Evolutionary conservation across 2,329 filamentous ascomycete species (phyloP).

Genomic region (Cercospora nicotianae): DNA sequence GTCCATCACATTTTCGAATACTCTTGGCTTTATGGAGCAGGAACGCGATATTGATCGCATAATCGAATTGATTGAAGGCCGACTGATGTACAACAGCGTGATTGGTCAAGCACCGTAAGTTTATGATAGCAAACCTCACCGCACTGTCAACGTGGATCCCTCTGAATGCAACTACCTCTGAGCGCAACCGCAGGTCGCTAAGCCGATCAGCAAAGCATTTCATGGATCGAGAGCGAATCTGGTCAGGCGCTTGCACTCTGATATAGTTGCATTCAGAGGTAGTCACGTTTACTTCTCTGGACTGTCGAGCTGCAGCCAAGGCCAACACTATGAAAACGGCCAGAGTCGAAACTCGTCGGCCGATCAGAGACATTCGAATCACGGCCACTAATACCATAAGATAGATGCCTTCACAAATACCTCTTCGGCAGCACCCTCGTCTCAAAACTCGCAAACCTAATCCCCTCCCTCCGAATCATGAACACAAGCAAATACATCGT

Average conservation of each 20-base stretch:
- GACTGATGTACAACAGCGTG: slow-evolving; percentile 29
- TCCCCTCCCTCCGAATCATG: slow-evolving; percentile 22
- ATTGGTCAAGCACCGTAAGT: slow-evolving; percentile 26
- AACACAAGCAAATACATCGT: slow-evolving; percentile 30
- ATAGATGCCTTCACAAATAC: slow-evolving; percentile 22
- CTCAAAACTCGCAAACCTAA: slow-evolving; percentile 20
- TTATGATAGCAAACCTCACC: background rate
- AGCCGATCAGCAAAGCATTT: too few species aligned
- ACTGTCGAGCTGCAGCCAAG: background rate
- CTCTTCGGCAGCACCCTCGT: slow-evolving; percentile 29
- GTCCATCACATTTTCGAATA: slow-evolving; percentile 29
- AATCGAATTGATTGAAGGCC: slow-evolving; percentile 23
- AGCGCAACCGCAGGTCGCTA: too few species aligned
- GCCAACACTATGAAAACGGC: background rate
- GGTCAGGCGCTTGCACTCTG: too few species aligned
- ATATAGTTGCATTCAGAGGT: too few species aligned
- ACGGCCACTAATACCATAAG: background rate
- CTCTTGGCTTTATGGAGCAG: slow-evolving; percentile 27
- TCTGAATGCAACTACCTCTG: too few species aligned
- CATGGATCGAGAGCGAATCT: too few species aligned
- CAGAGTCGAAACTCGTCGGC: background rate
- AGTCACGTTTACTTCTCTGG: background rate
- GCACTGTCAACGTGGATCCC: background rate
- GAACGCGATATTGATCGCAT: slow-evolving; percentile 25
- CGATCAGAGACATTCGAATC: background rate